A percentile compares a stretch with the other conserved stretches of the same genome.
phyloP scores from a whole-genome alignment of 169 alveolate species.

The Cryptosporidium parvum region DNA sequence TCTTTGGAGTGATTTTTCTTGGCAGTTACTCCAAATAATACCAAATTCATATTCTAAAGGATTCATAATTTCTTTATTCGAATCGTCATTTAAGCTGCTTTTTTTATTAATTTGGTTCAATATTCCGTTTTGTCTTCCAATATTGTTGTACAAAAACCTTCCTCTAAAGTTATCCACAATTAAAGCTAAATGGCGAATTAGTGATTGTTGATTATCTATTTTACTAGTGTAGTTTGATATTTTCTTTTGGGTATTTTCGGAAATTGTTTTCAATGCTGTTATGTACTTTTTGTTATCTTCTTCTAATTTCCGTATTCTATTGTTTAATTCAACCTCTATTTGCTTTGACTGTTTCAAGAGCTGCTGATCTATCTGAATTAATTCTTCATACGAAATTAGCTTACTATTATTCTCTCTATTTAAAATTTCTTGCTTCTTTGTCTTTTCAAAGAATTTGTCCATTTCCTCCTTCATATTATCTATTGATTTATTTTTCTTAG shows the following conservation, averaged over 20 bases:
- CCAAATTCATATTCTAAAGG: conserved; percentile 67
- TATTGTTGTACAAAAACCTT: conserved; percentile 48
- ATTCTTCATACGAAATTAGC: conserved; percentile 50
- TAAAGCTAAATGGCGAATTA: conserved; percentile 2
- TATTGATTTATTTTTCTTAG: conserved; percentile 14
- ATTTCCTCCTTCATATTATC: conserved; percentile 45
- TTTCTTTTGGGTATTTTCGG: conserved; percentile 5
- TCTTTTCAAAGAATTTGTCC: conserved; percentile 34
- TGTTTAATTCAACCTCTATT: conserved; percentile 26
- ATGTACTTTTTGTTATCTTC: conserved; percentile 24
- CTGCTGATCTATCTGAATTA: conserved; percentile 62
- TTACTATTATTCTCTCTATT: conserved; percentile 39
- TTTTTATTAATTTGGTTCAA: conserved; percentile 24
- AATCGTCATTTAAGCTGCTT: background rate
- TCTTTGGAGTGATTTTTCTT: conserved; percentile 13
- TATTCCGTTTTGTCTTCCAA: conserved; percentile 56
- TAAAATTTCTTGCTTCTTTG: conserved; percentile 29
- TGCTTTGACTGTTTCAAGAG: conserved; percentile 46
- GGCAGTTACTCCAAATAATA: conserved; percentile 35
- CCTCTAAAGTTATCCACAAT: conserved; percentile 57
- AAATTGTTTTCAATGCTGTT: conserved; percentile 9
- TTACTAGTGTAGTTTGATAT: background rate
- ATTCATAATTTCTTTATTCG: conserved; percentile 25
- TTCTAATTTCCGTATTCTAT: conserved; percentile 18
- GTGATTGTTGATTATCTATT: conserved; percentile 16